Evolutionary conservation across 345 rosid genomes (phyloP).

Genomic region (Ailanthus altissimus): DNA sequence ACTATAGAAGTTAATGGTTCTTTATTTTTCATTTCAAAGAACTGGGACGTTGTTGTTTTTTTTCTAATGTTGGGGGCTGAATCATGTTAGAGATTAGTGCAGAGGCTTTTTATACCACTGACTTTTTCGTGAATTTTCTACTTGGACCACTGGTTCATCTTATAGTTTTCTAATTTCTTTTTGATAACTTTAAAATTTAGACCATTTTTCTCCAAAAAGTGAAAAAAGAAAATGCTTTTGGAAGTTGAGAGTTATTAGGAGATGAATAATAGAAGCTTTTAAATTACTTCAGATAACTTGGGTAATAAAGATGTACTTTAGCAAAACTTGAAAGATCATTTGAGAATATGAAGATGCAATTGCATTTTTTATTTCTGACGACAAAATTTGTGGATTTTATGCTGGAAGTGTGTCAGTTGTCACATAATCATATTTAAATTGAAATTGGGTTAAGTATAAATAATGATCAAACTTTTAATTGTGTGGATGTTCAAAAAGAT

Average conservation of each 20-base stretch:
- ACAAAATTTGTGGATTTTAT: neutral
- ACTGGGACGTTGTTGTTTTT: no score
- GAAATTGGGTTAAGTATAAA: neutral
- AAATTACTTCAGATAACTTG: neutral
- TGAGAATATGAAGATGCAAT: neutral
- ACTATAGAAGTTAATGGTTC: no score
- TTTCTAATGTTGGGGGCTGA: neutral
- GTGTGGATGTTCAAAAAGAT: neutral
- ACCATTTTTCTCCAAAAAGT: neutral
- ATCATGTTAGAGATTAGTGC: neutral
- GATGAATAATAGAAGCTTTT: neutral
- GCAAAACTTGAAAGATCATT: neutral
- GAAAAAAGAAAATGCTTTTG: neutral
- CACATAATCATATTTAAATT: neutral
- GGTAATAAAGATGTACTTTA: neutral
- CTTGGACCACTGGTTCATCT: neutral
- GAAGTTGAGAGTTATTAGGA: slow-evolving; percentile 8
- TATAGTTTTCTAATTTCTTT: neutral
- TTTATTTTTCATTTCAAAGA: no score
- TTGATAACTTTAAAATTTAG: neutral
- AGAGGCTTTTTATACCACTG: neutral
- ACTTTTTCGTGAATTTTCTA: neutral
- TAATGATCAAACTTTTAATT: neutral
- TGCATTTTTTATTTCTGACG: neutral
- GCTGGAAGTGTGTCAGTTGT: neutral